A percentile compares a stretch with the other conserved stretches of the same genome.
Evolutionary conservation across 2,329 filamentous ascomycete genomes (phyloP).

Genomic region (Berkeleyomyces basicola): DNA sequence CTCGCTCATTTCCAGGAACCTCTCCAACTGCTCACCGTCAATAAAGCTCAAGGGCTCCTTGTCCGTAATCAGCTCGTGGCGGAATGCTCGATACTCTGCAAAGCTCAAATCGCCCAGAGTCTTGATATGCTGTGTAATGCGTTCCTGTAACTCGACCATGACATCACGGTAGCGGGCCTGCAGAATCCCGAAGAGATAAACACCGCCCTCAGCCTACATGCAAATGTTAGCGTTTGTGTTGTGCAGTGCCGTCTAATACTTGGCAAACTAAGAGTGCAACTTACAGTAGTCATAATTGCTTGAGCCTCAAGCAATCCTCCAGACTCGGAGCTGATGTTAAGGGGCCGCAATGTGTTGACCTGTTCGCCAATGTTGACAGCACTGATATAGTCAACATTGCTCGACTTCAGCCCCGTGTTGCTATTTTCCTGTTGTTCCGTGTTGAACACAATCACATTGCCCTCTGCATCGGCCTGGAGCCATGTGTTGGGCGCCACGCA

Average conservation of each 20-base stretch:
- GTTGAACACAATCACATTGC: slow-evolving; percentile 69
- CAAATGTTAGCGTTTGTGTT: not conserved
- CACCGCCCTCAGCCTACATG: slow-evolving; percentile 63
- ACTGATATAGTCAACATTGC: slow-evolving; percentile 31
- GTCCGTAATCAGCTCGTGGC: slow-evolving; percentile 52
- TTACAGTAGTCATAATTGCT: slow-evolving; percentile 79
- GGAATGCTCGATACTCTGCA: slow-evolving; percentile 65
- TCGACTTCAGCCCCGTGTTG: slow-evolving; percentile 37
- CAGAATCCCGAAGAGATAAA: slow-evolving; percentile 80
- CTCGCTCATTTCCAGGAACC: slow-evolving; percentile 58
- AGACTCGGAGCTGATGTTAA: slow-evolving; percentile 48
- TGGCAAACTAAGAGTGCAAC: slow-evolving; percentile 19
- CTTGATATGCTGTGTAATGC: slow-evolving; percentile 48
- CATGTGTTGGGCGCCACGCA: slow-evolving; percentile 37
- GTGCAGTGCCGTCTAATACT: slow-evolving; percentile 14
- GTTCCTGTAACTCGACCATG: slow-evolving; percentile 63
- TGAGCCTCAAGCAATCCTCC: slow-evolving; percentile 57
- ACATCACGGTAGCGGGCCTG: slow-evolving; percentile 56
- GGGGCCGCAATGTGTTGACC: slow-evolving; percentile 70
- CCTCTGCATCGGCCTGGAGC: slow-evolving; percentile 71
- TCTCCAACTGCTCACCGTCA: slow-evolving; percentile 79
- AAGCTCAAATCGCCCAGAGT: slow-evolving; percentile 63
- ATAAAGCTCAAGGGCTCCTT: slow-evolving; percentile 75
- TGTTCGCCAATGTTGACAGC: slow-evolving; percentile 83
- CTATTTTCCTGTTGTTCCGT: slow-evolving; percentile 55